phyloP scores from a whole-genome alignment of 2,329 filamentous ascomycete species.

The Neospermospora avenae region DNA sequence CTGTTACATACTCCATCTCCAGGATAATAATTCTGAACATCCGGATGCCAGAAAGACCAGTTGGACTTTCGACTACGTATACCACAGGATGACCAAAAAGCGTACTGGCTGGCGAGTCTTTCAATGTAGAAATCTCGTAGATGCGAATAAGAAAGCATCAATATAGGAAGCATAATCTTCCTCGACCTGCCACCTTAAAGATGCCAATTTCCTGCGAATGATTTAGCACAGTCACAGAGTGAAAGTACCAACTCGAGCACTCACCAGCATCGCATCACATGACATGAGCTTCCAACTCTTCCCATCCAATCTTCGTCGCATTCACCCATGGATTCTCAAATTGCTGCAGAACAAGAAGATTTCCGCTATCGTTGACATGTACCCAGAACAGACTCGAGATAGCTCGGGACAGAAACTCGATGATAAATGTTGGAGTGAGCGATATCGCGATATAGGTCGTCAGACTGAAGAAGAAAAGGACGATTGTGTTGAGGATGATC shows the following conservation, averaged over 20 bases:
- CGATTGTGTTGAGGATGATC: constrained; percentile 39
- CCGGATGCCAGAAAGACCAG: no score
- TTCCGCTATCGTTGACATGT: constrained; percentile 1
- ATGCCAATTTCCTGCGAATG: no score
- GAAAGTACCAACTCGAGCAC: not conserved
- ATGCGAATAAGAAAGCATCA: no score
- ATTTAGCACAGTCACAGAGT: no score
- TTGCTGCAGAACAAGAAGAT: constrained; percentile 3
- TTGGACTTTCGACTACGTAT: no score
- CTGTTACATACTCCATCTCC: no score
- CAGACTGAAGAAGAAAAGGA: constrained; percentile 27
- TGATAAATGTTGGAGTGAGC: constrained; percentile 4
- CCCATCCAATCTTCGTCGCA: not conserved
- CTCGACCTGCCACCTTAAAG: no score
- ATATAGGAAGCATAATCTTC: no score
- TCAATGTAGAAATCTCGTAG: no score
- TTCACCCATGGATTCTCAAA: not conserved
- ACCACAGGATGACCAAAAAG: no score
- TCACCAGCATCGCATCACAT: not conserved
- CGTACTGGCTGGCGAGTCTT: no score
- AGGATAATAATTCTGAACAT: no score
- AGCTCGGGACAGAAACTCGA: constrained; percentile 1
- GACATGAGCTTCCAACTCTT: not conserved
- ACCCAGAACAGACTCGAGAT: constrained; percentile 7
- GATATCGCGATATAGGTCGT: constrained; percentile 7